phyloP scores from a whole-genome alignment of 805 yeast genomes.

The Clavispora fructus region DNA sequence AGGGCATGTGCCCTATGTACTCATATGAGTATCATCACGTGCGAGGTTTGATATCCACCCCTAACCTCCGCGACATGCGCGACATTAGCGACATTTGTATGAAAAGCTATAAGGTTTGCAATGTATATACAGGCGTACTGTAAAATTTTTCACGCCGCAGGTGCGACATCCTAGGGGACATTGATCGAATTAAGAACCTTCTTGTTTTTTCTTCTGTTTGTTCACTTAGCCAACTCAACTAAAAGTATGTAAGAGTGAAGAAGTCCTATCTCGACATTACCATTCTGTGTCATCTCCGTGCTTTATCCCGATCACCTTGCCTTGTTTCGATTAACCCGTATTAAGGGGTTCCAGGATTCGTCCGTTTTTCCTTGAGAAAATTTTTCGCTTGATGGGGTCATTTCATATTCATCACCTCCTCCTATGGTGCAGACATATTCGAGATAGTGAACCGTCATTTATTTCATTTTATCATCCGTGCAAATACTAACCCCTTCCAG shows the following conservation, averaged over 20 bases:
- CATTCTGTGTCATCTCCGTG: background rate
- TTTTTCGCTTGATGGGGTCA: background rate
- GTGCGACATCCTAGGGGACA: constrained; percentile 10
- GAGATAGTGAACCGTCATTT: background rate
- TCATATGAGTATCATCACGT: background rate
- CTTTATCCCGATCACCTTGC: background rate
- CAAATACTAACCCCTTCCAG: constrained; percentile 13
- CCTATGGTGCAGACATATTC: background rate
- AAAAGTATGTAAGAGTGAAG: constrained; percentile 10
- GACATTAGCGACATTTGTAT: constrained; percentile 10
- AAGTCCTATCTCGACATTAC: background rate
- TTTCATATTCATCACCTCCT: background rate
- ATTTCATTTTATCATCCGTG: background rate
- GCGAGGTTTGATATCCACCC: background rate
- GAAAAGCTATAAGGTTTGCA: background rate
- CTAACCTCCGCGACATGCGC: background rate
- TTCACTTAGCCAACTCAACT: constrained; percentile 11
- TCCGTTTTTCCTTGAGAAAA: background rate
- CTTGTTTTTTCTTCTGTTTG: constrained; percentile 13
- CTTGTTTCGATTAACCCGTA: background rate
- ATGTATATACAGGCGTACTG: constrained; percentile 6
- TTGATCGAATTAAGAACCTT: constrained; percentile 1
- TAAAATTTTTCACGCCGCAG: constrained; percentile 14
- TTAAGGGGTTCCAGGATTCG: background rate
- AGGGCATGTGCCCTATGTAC: background rate